phyloP scores from a whole-genome alignment of 1,284 basidiomycete species.

The Takashimella koratensis region DNA sequence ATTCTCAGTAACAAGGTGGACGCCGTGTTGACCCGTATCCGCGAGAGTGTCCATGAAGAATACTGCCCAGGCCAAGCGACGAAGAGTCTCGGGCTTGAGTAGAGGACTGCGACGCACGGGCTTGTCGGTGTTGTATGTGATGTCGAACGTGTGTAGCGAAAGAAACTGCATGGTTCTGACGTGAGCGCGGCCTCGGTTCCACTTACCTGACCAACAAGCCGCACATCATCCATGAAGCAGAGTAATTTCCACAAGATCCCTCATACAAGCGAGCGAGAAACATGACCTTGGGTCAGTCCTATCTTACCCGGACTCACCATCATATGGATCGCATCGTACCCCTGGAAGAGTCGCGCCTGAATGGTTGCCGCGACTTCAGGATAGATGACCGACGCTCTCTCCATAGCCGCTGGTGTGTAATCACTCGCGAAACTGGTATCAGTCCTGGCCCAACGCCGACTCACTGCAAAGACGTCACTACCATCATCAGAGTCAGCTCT shows the following conservation, averaged over 20 bases:
- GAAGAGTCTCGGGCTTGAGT: slow-evolving; percentile 7
- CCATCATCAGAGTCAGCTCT: slow-evolving; percentile 13
- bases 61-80: slow-evolving; percentile 11
- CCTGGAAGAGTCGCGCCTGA: background rate
- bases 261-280: slow-evolving; percentile 4
- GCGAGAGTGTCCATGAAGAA: slow-evolving; percentile 10
- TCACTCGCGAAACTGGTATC: slow-evolving; percentile 1
- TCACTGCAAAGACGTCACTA: slow-evolving; percentile 10
- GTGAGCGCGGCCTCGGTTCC: background rate
- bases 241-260: slow-evolving; percentile 2
- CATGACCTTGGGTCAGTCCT: background rate
- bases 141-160: slow-evolving; percentile 11
- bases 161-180: slow-evolving; percentile 12
- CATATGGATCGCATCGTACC: slow-evolving; percentile 4
- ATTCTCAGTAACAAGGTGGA: slow-evolving; percentile 2
- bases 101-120: slow-evolving; percentile 3
- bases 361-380: background rate
- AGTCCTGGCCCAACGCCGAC: too few species aligned
- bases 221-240: slow-evolving; percentile 7
- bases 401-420: background rate
- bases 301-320: slow-evolving; percentile 8
- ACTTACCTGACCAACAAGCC: slow-evolving; percentile 7
- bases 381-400: background rate
- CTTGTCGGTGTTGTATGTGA: too few species aligned
- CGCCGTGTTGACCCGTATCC: slow-evolving; percentile 7